Base-by-base conservation (phyloP, 768 basidiomycete species). In the Lactifluus hygrophoroides region DNA sequence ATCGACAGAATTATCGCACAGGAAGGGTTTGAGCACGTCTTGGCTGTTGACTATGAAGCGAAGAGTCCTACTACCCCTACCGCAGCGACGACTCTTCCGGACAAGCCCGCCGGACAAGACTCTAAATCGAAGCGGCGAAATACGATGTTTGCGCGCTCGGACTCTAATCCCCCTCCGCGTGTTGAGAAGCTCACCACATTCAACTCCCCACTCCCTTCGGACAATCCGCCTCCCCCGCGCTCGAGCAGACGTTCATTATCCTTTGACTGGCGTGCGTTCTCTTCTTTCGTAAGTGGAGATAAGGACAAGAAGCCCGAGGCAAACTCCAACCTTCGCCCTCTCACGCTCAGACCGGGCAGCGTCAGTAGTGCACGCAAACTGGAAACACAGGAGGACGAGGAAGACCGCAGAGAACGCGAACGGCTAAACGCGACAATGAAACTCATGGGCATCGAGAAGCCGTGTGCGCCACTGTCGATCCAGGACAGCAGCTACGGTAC, bases 1-100 rank as follows among this genome's bases (percentile, higher is more conserved):
- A 90, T 98, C 67, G 95, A 98, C 75, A 84, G 94, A 45, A 96
- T 98, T 68, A 95, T 97, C 66, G 81, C 88, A 1, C 88, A 94
- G 71, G 94, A 96, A 72, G 94, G 94, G 23, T 97, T 95, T 73
- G 95, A 98, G 71, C 92, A 95, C 66, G 89, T 98, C 54, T 82
- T 97, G 35, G 90, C 94, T n/a, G 85, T 82, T 45, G 94, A 97
- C 70, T 95, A 90, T 65, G 88, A 89, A n/a, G 66, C 69, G 48
- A 80, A 82, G 58, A 74, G 80, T 30, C 75, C 76, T 11, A 71
- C 74, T 11, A 80, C 80, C 34, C 74, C 82, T 13, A 68, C 73
- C 13, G 73, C 76, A 17, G 69, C 78, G 13, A 65, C 69, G 11
- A 69, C 77, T 3, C 64, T 68, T 58, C 56, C 66, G 17, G 64